These are phyloP conservation scores for Xerophyta viscosa DNA, from an alignment of 106 monocot species.

Conservation along the genomic window DNA sequence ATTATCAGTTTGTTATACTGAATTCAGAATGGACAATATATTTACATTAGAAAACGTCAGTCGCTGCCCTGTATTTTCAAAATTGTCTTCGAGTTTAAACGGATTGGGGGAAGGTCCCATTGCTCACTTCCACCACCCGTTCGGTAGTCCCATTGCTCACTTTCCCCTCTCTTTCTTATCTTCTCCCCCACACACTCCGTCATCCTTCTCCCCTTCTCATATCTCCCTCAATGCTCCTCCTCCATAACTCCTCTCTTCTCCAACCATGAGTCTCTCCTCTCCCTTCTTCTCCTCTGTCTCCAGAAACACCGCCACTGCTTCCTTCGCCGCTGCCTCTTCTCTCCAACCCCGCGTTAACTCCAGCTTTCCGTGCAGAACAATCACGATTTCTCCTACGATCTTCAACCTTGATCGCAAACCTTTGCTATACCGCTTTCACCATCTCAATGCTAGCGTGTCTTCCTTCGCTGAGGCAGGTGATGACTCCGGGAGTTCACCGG, in stretches of 20 bases:
- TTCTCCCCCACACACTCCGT: background rate
- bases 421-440: background rate
- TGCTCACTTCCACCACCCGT: too few species aligned
- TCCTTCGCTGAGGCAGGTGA: slow-evolving; percentile 45
- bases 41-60: too few species aligned
- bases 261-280: slow-evolving; percentile 7
- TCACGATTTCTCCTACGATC: background rate
- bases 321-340: slow-evolving; percentile 5
- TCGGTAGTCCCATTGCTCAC: too few species aligned
- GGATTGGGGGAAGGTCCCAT: too few species aligned
- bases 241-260: background rate
- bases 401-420: background rate
- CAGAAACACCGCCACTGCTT: background rate
- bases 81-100: too few species aligned
- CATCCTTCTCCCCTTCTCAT: background rate
- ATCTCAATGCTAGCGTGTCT: slow-evolving; percentile 29
- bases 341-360: background rate
- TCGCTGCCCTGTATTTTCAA: too few species aligned
- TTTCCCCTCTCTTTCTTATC: background rate
- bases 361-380: background rate
- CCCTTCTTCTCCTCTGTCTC: slow-evolving; percentile 32
- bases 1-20: too few species aligned
- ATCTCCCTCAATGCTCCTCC: background rate
- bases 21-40: too few species aligned
- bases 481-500: slow-evolving; percentile 7